These are phyloP conservation scores for Pseudonitzschia delicatissima DNA, from an alignment of 108 stramenopile genomes.

Conservation along the genomic window DNA sequence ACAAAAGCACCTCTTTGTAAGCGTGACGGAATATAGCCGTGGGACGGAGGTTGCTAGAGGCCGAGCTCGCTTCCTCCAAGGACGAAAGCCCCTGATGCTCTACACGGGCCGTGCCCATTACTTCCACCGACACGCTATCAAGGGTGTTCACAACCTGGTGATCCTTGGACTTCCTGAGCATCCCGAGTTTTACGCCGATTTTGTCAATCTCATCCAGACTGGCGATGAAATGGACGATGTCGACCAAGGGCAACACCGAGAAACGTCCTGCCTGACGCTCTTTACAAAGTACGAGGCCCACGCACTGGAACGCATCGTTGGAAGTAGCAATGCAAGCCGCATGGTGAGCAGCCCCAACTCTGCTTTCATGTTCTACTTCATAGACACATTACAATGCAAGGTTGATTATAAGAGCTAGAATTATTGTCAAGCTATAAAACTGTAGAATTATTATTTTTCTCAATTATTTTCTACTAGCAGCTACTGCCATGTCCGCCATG, in stretches of 20 bases:
- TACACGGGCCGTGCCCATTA: constrained; percentile 95
- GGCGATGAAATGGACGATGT: constrained; percentile 11
- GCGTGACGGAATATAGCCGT: constrained; percentile 89
- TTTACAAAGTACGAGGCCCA: constrained; percentile 90
- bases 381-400: too few species aligned
- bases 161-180: constrained; percentile 93
- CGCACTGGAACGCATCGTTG: constrained; percentile 90
- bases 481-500: too few species aligned
- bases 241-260: constrained; percentile 28
- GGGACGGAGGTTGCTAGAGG: constrained; percentile 81
- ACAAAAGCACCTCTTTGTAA: constrained; percentile 51
- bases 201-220: constrained; percentile 71
- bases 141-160: constrained; percentile 85
- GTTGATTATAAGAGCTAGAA: too few species aligned
- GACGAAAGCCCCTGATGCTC: constrained; percentile 85
- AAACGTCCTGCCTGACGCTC: constrained; percentile 62
- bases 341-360: constrained; percentile 73
- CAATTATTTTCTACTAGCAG: too few species aligned
- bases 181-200: constrained; percentile 85
- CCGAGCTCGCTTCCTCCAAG: constrained; percentile 90
- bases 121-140: constrained; percentile 86
- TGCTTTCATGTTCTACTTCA: constrained; percentile 65
- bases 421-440: too few species aligned
- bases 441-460: too few species aligned
- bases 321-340: constrained; percentile 57